Conservation (phyloP, 495 filamentous ascomycete genomes). For the Umbilicaria muhlenbergii region DNA sequence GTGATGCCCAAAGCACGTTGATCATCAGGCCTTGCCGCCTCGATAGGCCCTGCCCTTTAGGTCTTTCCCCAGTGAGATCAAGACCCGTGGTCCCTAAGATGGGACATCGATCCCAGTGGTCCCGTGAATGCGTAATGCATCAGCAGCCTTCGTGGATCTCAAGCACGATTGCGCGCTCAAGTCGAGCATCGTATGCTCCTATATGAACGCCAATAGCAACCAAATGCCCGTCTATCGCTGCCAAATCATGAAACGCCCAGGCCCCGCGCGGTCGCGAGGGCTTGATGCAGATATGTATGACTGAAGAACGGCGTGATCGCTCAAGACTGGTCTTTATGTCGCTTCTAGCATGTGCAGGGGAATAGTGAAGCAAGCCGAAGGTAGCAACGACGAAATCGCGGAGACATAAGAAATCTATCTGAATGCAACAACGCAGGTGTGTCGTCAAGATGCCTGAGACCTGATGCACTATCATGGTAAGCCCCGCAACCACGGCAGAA, state of each 20-base stretch:
- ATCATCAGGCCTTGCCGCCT: no score
- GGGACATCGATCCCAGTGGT: no score
- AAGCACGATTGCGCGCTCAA: slow-evolving; percentile 2
- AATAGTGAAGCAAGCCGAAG: background rate
- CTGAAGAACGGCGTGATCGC: background rate
- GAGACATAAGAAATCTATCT: slow-evolving; percentile 13
- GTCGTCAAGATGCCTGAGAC: slow-evolving; percentile 10
- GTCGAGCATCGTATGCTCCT: slow-evolving; percentile 7
- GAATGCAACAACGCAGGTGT: background rate
- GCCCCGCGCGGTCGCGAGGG: background rate
- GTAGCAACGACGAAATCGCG: slow-evolving; percentile 4
- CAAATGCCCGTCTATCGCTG: slow-evolving; percentile 12
- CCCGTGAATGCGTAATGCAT: no score
- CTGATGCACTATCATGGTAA: slow-evolving; percentile 8
- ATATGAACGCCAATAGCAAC: slow-evolving; percentile 10
- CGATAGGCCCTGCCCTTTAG: no score
- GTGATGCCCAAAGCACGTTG: no score
- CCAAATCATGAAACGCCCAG: slow-evolving; percentile 4
- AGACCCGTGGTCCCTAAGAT: no score
- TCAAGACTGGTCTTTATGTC: background rate
- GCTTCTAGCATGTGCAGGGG: no score
- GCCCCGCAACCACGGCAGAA: background rate
- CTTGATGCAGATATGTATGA: background rate
- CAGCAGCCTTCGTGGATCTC: background rate
- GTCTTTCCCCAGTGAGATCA: no score